Conservation (phyloP, 1,139 yeast genomes). For the Kodamaea suecica region DNA sequence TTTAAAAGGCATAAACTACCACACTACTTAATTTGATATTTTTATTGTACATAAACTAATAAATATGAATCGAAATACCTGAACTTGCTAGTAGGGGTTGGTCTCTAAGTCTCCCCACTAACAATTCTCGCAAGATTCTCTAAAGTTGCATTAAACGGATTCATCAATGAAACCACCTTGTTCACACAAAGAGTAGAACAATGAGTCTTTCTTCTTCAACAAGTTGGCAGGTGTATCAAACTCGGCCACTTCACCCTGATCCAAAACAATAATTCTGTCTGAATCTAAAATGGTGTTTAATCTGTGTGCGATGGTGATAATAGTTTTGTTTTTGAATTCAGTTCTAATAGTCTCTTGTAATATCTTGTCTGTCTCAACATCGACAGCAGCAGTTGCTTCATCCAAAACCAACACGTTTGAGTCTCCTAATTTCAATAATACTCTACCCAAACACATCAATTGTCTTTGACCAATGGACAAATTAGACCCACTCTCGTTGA, state of each 20-base stretch:
- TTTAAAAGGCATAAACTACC: too few relatives aligned
- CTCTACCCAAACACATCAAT: slow-evolving; percentile 87
- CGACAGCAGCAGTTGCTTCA: slow-evolving; percentile 98
- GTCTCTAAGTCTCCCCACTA: too few relatives aligned
- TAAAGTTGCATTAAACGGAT: background rate
- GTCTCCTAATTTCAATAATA: slow-evolving; percentile 59
- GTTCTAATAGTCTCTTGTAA: slow-evolving; percentile 83
- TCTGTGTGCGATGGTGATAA: slow-evolving; percentile 93
- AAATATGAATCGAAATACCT: too few relatives aligned
- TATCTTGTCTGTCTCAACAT: slow-evolving; percentile 87
- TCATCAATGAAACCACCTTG: slow-evolving; percentile 52
- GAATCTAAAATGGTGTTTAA: slow-evolving; percentile 90
- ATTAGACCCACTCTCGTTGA: slow-evolving; percentile 84
- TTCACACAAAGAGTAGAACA: slow-evolving; percentile 74
- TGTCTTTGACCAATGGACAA: slow-evolving; percentile 91
- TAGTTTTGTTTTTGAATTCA: slow-evolving; percentile 84
- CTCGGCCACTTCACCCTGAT: slow-evolving; percentile 81
- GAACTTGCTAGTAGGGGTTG: too few relatives aligned
- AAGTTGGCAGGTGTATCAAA: slow-evolving; percentile 76
- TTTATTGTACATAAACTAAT: too few relatives aligned
- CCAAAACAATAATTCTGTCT: slow-evolving; percentile 83
- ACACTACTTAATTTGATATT: too few relatives aligned
- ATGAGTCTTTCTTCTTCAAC: slow-evolving; percentile 61
- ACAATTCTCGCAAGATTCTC: too few relatives aligned
- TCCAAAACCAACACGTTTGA: slow-evolving; percentile 80